Evolutionary conservation across 495 filamentous ascomycete species (phyloP).

Genomic region (Umbilicaria muhlenbergii): DNA sequence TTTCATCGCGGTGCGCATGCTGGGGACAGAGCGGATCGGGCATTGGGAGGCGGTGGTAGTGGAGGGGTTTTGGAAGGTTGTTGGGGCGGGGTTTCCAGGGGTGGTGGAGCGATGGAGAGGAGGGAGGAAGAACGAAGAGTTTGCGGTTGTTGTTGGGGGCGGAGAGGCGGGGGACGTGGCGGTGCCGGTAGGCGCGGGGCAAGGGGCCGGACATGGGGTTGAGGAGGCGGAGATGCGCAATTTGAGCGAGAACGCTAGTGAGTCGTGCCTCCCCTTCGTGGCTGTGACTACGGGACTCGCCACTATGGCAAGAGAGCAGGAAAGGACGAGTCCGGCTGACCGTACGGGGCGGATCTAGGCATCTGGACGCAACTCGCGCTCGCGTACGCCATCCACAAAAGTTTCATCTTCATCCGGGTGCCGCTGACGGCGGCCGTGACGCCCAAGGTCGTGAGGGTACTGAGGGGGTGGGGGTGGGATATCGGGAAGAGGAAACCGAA

Average conservation of each 20-base stretch:
- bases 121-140: conserved; percentile 1
- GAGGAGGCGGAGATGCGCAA: conserved; percentile 22
- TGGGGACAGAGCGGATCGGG: conserved; percentile 78
- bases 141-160: conserved; percentile 1
- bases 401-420: conserved; percentile 87
- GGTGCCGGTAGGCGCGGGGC: neutral
- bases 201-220: conserved; percentile 13
- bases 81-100: neutral
- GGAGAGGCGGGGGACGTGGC: neutral
- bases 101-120: neutral
- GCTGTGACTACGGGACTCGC: neutral
- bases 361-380: conserved; percentile 83
- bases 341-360: conserved; percentile 23
- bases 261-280: conserved; percentile 10
- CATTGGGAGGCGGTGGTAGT: conserved; percentile 35
- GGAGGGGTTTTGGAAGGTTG: conserved; percentile 18
- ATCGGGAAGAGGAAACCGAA: conserved; percentile 48
- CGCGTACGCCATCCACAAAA: conserved; percentile 96
- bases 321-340: neutral
- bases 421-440: conserved; percentile 79
- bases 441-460: conserved; percentile 76
- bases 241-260: conserved; percentile 35
- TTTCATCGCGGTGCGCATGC: conserved; percentile 65
- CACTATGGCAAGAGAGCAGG: neutral
- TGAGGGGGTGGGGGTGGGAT: conserved; percentile 73